Evolutionary conservation across 257 asterid genomes (phyloP).

Genomic region (Solanum pinnatisectum): DNA sequence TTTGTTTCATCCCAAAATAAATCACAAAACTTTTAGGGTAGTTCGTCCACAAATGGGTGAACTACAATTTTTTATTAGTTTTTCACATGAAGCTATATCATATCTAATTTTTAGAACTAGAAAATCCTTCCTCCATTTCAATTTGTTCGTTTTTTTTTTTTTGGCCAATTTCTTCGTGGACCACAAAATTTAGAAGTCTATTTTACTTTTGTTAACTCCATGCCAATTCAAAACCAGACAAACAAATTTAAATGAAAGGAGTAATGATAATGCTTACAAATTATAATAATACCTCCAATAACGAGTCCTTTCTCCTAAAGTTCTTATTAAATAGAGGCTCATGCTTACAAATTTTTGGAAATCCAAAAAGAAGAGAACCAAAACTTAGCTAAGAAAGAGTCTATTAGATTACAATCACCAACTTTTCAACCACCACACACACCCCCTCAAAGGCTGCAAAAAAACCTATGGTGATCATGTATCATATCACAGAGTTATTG

Average conservation of each 20-base stretch:
- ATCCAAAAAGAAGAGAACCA: background rate
- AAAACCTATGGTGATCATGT: background rate
- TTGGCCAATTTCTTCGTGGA: background rate
- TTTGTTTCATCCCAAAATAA: no score
- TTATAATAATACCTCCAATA: background rate
- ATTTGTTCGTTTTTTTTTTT: no score
- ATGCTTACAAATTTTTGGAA: background rate
- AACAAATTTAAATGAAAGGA: background rate
- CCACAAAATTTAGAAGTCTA: background rate
- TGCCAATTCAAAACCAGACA: background rate
- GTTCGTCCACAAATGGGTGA: no score
- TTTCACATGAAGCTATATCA: no score
- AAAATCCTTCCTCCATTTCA: background rate
- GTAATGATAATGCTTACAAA: background rate
- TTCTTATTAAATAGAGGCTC: background rate
- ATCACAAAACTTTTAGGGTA: no score
- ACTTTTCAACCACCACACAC: background rate
- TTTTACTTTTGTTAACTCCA: no score
- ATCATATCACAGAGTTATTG: conserved; percentile 4
- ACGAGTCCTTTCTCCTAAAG: background rate
- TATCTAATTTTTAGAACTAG: background rate
- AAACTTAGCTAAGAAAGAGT: no score
- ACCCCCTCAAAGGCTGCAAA: background rate
- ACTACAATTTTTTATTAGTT: no score
- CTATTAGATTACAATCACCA: background rate